Percentiles rank a stretch among this genome's conserved stretches.
Evolutionary conservation across 2,329 filamentous ascomycete species (phyloP).

Genomic region (Colletotrichum sp.): DNA sequence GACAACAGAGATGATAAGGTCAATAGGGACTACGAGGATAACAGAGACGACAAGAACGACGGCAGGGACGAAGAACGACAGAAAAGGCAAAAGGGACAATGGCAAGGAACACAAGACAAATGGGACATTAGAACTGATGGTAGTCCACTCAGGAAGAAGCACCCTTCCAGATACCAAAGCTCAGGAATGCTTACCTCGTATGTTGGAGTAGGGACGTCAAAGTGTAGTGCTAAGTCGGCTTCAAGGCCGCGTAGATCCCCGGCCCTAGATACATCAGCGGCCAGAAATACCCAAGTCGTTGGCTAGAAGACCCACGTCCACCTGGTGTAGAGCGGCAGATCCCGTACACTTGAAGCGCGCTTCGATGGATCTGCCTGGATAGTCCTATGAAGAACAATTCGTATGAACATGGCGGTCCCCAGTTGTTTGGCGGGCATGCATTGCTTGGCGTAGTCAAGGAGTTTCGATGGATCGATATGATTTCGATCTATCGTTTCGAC

Average conservation of each 20-base stretch:
- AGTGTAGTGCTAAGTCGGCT: background rate
- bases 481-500: no score
- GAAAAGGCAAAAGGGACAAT: fast-evolving
- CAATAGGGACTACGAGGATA: fast-evolving
- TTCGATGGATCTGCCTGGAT: background rate
- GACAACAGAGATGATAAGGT: fast-evolving
- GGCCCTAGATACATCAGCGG: background rate
- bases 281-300: fast-evolving
- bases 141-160: background rate
- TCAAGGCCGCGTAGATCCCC: background rate
- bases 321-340: background rate
- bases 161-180: no score
- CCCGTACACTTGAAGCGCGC: background rate
- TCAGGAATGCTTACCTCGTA: background rate
- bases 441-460: background rate
- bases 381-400: background rate
- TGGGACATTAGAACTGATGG: fast-evolving
- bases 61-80: background rate
- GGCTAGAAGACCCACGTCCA: background rate
- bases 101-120: background rate
- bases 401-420: background rate
- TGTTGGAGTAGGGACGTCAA: background rate
- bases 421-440: background rate
- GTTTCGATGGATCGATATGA: background rate
- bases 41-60: background rate